Percentiles rank a stretch among this genome's conserved stretches.
These are phyloP conservation scores for Conringia planisiliqua DNA, from an alignment of 345 rosid genomes.

Conservation along the genomic window DNA sequence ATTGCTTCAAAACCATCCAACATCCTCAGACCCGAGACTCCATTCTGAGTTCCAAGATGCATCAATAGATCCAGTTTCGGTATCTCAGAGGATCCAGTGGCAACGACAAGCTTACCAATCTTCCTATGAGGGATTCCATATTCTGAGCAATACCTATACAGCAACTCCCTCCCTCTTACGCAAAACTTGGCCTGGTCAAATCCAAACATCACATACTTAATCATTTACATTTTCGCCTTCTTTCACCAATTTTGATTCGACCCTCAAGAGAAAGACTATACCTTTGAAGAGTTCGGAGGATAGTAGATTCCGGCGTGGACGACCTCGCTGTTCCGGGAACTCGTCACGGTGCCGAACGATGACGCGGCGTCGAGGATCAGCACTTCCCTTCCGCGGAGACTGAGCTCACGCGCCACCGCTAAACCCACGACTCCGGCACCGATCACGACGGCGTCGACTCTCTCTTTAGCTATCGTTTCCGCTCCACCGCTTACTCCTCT, in stretches of 20 bases:
- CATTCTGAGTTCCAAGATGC: conserved; percentile 55
- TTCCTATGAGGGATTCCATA: conserved; percentile 50
- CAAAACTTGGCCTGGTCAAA: conserved; percentile 56
- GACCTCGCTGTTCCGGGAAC: conserved; percentile 90
- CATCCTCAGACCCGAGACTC: conserved; percentile 60
- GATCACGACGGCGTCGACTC: conserved; percentile 74
- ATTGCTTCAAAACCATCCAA: conserved; percentile 72
- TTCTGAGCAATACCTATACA: conserved; percentile 62
- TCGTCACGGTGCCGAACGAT: conserved; percentile 76
- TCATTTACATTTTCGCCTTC: background rate
- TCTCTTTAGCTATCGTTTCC: conserved; percentile 46
- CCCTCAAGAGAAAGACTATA: background rate
- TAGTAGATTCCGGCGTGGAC: conserved; percentile 95
- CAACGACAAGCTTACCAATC: conserved; percentile 86
- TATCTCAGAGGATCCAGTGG: conserved; percentile 59
- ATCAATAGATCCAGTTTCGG: conserved; percentile 54
- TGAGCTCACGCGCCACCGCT: conserved; percentile 68
- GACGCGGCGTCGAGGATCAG: conserved; percentile 75
- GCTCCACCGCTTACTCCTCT: conserved; percentile 16
- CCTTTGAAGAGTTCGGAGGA: conserved; percentile 72
- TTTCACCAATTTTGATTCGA: background rate
- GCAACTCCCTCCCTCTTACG: conserved; percentile 70
- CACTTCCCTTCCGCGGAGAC: conserved; percentile 63
- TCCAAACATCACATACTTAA: background rate
- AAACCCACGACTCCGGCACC: conserved; percentile 93